phyloP scores from a whole-genome alignment of 148 eudicot genomes.

The Gaultheria prostrata region DNA sequence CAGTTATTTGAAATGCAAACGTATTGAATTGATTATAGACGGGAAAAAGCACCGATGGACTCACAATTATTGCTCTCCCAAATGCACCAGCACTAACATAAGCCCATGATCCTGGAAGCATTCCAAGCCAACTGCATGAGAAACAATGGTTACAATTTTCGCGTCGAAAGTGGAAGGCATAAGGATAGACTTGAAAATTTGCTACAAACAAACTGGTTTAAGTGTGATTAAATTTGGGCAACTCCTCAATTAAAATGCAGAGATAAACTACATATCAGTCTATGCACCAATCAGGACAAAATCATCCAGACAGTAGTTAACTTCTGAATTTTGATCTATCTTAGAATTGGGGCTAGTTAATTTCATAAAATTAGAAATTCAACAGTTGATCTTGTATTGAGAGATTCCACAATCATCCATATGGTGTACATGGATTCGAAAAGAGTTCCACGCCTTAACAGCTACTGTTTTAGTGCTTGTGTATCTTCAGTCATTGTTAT shows the following conservation, averaged over 20 bases:
- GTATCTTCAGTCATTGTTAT: background rate
- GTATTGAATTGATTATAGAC: background rate
- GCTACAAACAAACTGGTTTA: background rate
- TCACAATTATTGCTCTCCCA: constrained; percentile 94
- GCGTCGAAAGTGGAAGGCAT: background rate
- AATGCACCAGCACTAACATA: constrained; percentile 99
- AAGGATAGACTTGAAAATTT: background rate
- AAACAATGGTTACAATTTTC: constrained; percentile 5
- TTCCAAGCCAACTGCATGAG: constrained; percentile 90
- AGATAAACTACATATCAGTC: background rate
- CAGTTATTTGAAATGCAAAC: background rate
- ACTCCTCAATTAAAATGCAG: background rate
- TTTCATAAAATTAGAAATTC: background rate
- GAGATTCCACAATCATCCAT: background rate
- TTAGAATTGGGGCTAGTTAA: background rate
- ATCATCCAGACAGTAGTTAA: constrained; percentile 5
- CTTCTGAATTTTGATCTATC: constrained; percentile 4
- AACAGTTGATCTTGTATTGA: background rate
- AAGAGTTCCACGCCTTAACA: background rate
- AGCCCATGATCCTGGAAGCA: constrained; percentile 98
- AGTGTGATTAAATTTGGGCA: background rate
- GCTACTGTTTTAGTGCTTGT: background rate
- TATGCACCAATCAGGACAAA: background rate
- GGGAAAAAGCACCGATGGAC: constrained; percentile 22
- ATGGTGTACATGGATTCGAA: background rate